Percentiles rank a stretch among this genome's conserved stretches.
Conservation (phyloP, 2,329 filamentous ascomycete species). For the Arthrobotrys musiformis region DNA sequence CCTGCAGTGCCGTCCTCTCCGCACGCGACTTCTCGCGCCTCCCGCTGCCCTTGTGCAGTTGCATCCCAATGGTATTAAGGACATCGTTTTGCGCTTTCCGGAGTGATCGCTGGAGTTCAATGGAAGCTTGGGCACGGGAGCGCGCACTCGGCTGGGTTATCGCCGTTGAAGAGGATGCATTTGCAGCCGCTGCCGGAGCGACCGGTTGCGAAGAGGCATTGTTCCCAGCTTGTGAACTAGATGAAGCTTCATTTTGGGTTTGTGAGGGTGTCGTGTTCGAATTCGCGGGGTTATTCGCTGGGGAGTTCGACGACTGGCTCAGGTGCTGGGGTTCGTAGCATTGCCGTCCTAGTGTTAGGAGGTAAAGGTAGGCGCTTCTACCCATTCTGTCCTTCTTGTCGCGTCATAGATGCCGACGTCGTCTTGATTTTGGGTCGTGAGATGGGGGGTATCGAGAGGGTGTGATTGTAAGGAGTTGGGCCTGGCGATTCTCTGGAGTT, state of each 20-base stretch:
- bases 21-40: slow-evolving; percentile 43
- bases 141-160: neutral
- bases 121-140: slow-evolving; percentile 54
- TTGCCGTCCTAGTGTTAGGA: slow-evolving; percentile 50
- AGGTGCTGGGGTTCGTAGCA: slow-evolving; percentile 50
- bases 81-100: slow-evolving; percentile 60
- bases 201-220: neutral
- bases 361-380: slow-evolving; percentile 55
- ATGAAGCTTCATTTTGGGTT: slow-evolving; percentile 14
- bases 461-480: neutral
- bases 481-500: neutral
- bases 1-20: slow-evolving; percentile 39
- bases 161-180: neutral
- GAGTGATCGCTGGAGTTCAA: slow-evolving; percentile 58
- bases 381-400: slow-evolving; percentile 27
- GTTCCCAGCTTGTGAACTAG: neutral
- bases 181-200: neutral
- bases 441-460: neutral
- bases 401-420: slow-evolving; percentile 9
- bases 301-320: neutral
- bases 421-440: neutral
- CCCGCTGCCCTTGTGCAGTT: slow-evolving; percentile 47
- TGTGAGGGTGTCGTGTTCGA: neutral
- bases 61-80: slow-evolving; percentile 59
- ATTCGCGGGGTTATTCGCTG: neutral